Evolutionary conservation across 176 grass and related monocot species (phyloP).

Genomic region (Hordeum vulgare): DNA sequence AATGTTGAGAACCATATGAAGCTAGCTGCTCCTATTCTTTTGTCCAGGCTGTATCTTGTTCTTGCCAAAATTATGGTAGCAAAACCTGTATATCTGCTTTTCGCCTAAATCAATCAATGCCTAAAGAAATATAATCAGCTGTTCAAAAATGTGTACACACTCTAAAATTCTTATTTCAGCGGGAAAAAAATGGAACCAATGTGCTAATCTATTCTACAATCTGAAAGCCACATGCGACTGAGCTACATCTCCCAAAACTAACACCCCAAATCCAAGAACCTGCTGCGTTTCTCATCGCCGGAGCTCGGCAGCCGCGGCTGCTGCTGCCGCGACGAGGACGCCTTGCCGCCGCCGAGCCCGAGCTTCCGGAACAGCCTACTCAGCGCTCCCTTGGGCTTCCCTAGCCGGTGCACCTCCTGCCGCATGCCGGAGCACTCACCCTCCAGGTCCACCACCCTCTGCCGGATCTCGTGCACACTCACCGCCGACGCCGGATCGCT

Average conservation of each 20-base stretch:
- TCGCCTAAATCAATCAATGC: neutral
- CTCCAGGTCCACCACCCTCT: constrained; percentile 53
- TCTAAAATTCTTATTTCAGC: neutral
- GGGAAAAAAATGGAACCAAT: neutral
- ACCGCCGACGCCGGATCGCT: constrained; percentile 27
- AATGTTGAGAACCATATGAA: no score
- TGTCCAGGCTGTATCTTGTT: neutral
- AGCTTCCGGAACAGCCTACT: constrained; percentile 43
- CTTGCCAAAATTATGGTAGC: neutral
- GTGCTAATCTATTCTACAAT: neutral
- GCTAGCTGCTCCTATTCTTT: no score
- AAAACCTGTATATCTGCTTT: neutral
- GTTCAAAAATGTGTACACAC: neutral
- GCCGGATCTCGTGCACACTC: constrained; percentile 43
- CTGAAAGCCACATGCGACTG: neutral
- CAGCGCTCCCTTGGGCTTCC: constrained; percentile 43
- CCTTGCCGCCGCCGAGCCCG: constrained; percentile 16
- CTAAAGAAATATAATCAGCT: neutral
- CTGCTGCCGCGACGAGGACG: neutral
- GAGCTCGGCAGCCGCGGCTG: constrained; percentile 3
- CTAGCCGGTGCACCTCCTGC: constrained; percentile 47
- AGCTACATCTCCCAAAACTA: neutral
- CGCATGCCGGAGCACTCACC: constrained; percentile 58
- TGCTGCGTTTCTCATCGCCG: constrained; percentile 18
- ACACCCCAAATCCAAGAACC: constrained; percentile 20